Evolutionary conservation across 768 basidiomycete genomes (phyloP).

Genomic region (Ramaria rubella): DNA sequence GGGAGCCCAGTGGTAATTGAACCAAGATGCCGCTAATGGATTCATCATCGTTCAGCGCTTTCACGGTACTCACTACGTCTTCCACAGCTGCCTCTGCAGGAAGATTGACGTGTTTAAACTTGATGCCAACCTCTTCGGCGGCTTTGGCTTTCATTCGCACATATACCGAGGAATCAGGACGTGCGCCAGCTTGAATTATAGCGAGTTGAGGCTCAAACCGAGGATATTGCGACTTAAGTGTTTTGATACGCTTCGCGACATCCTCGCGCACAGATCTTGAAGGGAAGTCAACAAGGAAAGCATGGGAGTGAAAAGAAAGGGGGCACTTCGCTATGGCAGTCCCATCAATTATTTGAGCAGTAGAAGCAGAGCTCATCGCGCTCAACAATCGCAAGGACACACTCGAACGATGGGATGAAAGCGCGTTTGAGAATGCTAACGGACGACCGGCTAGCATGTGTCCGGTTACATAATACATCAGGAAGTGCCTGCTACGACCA

Average conservation of each 20-base stretch:
- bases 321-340: constrained; percentile 73
- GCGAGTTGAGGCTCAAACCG: constrained; percentile 86
- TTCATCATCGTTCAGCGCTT: constrained; percentile 78
- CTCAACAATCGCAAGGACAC: background rate
- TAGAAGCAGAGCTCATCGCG: constrained; percentile 23
- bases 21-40: constrained; percentile 85
- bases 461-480: too few relatives aligned
- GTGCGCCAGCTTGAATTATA: constrained; percentile 90
- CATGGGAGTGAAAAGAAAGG: background rate
- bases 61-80: constrained; percentile 69
- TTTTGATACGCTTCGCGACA: constrained; percentile 63
- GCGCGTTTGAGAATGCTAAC: background rate
- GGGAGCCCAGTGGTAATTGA: constrained; percentile 86
- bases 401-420: background rate
- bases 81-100: constrained; percentile 65
- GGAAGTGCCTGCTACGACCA: too few relatives aligned
- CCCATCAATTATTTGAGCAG: constrained; percentile 70
- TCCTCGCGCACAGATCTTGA: constrained; percentile 71
- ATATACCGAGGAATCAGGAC: constrained; percentile 86
- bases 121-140: constrained; percentile 88
- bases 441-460: background rate
- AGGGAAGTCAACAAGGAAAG: constrained; percentile 13
- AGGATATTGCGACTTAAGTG: constrained; percentile 62
- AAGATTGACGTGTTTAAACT: constrained; percentile 70
- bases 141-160: constrained; percentile 98